phyloP scores from a whole-genome alignment of 2,329 filamentous ascomycete genomes.

The Colletotrichum sp. region DNA sequence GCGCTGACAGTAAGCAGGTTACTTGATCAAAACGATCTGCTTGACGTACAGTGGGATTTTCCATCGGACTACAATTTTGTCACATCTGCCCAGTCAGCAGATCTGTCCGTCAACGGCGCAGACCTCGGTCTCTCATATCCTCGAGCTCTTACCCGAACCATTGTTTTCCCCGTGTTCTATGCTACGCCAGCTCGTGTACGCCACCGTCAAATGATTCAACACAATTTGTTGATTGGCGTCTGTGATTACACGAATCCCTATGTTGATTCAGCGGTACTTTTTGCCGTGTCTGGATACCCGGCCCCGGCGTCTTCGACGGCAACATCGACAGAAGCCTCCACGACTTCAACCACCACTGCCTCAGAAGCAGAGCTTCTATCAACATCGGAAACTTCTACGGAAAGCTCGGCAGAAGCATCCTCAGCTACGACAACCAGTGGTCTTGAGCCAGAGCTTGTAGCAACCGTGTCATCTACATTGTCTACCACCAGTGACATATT shows the following conservation, averaged over 20 bases:
- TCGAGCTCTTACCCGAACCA: background rate
- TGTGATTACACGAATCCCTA: background rate
- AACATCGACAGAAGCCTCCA: background rate
- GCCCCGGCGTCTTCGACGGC: background rate
- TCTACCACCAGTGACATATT: no score
- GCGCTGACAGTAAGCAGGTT: background rate
- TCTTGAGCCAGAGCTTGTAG: no score
- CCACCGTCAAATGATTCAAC: no score
- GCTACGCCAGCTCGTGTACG: no score
- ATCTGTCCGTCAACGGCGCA: background rate
- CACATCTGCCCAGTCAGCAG: no score
- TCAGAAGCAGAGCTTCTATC: background rate
- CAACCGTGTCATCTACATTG: no score
- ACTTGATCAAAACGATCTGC: no score
- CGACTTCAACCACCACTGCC: background rate
- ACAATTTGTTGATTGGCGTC: no score
- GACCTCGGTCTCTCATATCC: background rate
- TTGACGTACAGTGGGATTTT: no score
- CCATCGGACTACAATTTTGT: no score
- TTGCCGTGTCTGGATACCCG: background rate
- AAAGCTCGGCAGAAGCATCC: no score
- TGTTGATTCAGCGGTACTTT: background rate
- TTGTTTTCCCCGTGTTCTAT: background rate
- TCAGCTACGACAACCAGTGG: no score
- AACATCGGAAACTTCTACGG: background rate